These are phyloP conservation scores for Aurantiochytrium sp. DNA, from an alignment of 108 stramenopile genomes.

Conservation along the genomic window DNA sequence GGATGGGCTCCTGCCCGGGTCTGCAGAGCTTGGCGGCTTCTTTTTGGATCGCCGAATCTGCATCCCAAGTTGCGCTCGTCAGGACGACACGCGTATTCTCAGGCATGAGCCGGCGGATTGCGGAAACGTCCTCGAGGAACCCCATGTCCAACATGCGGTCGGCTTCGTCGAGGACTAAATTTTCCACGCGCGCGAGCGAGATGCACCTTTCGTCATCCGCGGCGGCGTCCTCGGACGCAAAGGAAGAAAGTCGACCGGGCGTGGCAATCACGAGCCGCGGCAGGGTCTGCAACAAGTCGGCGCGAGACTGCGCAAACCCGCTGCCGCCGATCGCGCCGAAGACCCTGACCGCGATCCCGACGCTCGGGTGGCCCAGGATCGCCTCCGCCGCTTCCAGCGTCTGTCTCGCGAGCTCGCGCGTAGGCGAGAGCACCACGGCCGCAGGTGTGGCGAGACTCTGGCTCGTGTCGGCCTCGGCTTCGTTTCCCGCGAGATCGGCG, in stretches of 20 bases:
- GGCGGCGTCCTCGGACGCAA: not conserved
- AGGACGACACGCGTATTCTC: slow-evolving; percentile 87
- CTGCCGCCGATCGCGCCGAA: slow-evolving; percentile 48
- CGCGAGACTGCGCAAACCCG: slow-evolving; percentile 47
- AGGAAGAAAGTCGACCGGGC: slow-evolving; percentile 56
- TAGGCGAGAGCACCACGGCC: slow-evolving; percentile 57
- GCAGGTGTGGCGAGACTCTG: slow-evolving; percentile 32
- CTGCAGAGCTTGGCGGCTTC: not conserved
- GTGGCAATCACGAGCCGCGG: slow-evolving; percentile 47
- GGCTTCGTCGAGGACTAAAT: slow-evolving; percentile 53
- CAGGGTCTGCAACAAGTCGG: slow-evolving; percentile 41
- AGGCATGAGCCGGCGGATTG: slow-evolving; percentile 43
- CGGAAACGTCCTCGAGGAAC: slow-evolving; percentile 40
- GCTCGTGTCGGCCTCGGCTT: slow-evolving; percentile 42
- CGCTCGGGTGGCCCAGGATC: slow-evolving; percentile 46
- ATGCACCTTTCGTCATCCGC: slow-evolving; percentile 2
- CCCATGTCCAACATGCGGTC: slow-evolving; percentile 59
- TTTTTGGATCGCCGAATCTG: not conserved
- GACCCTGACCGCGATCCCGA: slow-evolving; percentile 12
- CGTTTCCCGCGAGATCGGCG: not conserved
- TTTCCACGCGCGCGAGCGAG: slow-evolving; percentile 8
- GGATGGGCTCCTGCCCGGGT: not conserved
- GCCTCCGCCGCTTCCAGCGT: slow-evolving; percentile 43
- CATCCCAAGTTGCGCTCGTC: slow-evolving; percentile 80
- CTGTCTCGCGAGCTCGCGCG: slow-evolving; percentile 61